Evolutionary conservation across 495 filamentous ascomycete species (phyloP).

Genomic region (Penicillium ucsense): DNA sequence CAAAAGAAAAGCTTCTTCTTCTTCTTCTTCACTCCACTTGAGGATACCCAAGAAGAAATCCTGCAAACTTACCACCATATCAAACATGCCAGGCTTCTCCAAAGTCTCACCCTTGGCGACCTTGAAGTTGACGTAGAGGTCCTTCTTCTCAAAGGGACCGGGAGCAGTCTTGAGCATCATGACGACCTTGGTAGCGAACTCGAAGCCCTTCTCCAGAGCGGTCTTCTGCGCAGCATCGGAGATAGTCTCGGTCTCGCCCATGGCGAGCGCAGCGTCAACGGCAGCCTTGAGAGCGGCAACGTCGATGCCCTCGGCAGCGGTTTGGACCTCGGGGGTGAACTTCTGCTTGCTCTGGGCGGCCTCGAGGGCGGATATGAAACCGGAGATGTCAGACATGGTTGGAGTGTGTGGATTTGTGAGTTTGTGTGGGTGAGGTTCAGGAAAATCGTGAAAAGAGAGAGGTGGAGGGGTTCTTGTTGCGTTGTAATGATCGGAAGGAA

Average conservation of each 20-base stretch:
- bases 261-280: slow-evolving; percentile 9
- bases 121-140: slow-evolving; percentile 56
- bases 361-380: slow-evolving; percentile 24
- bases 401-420: background rate
- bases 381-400: slow-evolving; percentile 25
- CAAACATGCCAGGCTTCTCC: slow-evolving; percentile 39
- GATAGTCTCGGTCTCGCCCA: slow-evolving; percentile 11
- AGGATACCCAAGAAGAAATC: background rate
- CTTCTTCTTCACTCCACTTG: background rate
- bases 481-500: background rate
- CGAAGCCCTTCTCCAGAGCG: slow-evolving; percentile 20
- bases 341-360: slow-evolving; percentile 23
- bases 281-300: slow-evolving; percentile 19
- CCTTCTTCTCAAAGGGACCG: slow-evolving; percentile 38
- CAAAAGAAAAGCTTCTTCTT: too few relatives aligned
- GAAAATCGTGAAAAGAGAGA: background rate
- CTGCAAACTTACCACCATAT: slow-evolving; percentile 40
- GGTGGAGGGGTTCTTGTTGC: slow-evolving; percentile 3
- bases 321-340: slow-evolving; percentile 24
- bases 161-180: slow-evolving; percentile 47
- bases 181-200: slow-evolving; percentile 44
- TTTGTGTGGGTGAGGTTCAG: background rate
- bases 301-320: slow-evolving; percentile 20
- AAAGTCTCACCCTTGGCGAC: slow-evolving; percentile 37
- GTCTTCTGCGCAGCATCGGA: slow-evolving; percentile 11